phyloP scores from a whole-genome alignment of 495 filamentous ascomycete species.

The Niebla homalea region DNA sequence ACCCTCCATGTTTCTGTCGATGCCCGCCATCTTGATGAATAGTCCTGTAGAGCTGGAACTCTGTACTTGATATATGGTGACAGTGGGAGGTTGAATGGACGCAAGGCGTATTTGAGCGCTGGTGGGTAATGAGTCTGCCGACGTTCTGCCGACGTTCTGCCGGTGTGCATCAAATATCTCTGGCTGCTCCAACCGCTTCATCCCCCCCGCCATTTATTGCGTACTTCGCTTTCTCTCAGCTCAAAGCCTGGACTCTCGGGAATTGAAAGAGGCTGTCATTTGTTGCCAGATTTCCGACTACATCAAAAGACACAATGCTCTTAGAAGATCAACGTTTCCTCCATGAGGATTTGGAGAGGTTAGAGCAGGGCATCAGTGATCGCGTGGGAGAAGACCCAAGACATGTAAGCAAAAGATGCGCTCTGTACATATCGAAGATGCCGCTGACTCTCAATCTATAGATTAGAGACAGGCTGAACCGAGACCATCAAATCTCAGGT shows the following conservation, averaged over 20 bases:
- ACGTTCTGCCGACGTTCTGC: too few species aligned
- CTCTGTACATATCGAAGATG: not conserved
- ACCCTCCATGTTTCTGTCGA: slow-evolving; percentile 84
- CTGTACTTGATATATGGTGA: too few species aligned
- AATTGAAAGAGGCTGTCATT: too few species aligned
- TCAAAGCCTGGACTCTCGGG: too few species aligned
- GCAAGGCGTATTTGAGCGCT: too few species aligned
- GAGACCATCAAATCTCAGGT: slow-evolving; percentile 83
- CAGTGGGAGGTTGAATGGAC: too few species aligned
- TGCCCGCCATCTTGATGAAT: slow-evolving; percentile 59
- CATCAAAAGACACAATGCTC: slow-evolving; percentile 42
- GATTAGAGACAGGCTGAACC: slow-evolving; percentile 72
- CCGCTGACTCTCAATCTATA: slow-evolving; percentile 28
- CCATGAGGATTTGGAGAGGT: slow-evolving; percentile 87
- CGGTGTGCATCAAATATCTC: too few species aligned
- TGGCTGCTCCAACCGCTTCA: too few species aligned
- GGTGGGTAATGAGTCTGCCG: too few species aligned
- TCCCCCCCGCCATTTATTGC: too few species aligned
- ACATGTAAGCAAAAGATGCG: slow-evolving; percentile 45
- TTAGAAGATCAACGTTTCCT: slow-evolving; percentile 85
- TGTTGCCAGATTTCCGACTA: too few species aligned
- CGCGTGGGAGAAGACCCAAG: slow-evolving; percentile 76
- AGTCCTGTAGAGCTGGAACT: not conserved
- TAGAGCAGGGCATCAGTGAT: slow-evolving; percentile 88
- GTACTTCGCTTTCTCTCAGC: too few species aligned